Evolutionary conservation across 352 stramenopile species (phyloP).

Genomic region (Phytophthora litchii): DNA sequence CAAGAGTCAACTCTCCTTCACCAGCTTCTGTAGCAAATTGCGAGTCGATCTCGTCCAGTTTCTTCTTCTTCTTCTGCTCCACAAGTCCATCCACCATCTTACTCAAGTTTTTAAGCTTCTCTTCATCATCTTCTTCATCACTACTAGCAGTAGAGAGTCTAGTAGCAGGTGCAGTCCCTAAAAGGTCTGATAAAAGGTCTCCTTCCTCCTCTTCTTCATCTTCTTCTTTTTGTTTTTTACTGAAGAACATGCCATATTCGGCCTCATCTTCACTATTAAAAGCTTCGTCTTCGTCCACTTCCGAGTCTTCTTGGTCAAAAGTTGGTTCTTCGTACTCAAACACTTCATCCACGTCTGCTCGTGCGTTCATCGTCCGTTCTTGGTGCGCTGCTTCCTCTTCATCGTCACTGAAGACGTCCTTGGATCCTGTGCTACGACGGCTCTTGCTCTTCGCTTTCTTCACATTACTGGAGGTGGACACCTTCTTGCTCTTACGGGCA

Average conservation of each 20-base stretch:
- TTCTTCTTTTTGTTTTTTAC: conserved; percentile 39
- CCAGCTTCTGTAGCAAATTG: conserved; percentile 35
- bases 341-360: conserved; percentile 81
- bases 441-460: conserved; percentile 3
- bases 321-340: conserved; percentile 85
- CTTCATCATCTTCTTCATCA: conserved; percentile 43
- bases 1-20: conserved; percentile 32
- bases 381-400: conserved; percentile 61
- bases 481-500: conserved; percentile 27
- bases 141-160: conserved; percentile 58
- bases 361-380: conserved; percentile 63
- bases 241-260: conserved; percentile 89
- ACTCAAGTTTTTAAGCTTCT: conserved; percentile 60
- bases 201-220: conserved; percentile 60
- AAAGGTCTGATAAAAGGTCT: conserved; percentile 77
- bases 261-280: conserved; percentile 95
- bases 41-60: conserved; percentile 57
- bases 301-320: conserved; percentile 89
- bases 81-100: conserved; percentile 61
- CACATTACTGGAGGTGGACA: neutral
- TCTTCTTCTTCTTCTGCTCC: conserved; percentile 55
- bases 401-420: conserved; percentile 86
- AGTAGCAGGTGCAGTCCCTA: conserved; percentile 59
- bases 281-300: conserved; percentile 94
- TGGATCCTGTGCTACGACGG: conserved; percentile 1